phyloP scores from a whole-genome alignment of 2,329 filamentous ascomycete genomes.

The Amauroascus niger region DNA sequence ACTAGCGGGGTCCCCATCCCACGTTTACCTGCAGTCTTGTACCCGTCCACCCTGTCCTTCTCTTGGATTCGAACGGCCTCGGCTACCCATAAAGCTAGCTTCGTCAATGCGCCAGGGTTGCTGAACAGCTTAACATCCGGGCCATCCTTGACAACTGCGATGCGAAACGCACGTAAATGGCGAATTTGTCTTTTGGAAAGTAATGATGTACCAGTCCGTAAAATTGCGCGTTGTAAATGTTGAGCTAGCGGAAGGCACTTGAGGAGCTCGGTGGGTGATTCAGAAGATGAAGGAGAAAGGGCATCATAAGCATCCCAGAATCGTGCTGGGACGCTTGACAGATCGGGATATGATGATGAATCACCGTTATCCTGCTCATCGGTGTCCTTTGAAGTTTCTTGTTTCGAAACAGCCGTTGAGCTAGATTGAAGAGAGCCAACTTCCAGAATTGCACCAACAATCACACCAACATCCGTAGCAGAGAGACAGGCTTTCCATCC shows the following conservation, averaged over 20 bases:
- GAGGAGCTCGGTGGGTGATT: constrained; percentile 48
- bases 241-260: constrained; percentile 74
- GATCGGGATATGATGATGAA: constrained; percentile 21
- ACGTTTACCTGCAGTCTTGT: constrained; percentile 37
- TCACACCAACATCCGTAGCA: constrained; percentile 86
- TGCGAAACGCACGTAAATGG: constrained; percentile 82
- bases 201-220: constrained; percentile 80
- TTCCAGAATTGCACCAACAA: constrained; percentile 84
- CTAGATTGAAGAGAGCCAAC: constrained; percentile 50
- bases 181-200: constrained; percentile 92
- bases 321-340: constrained; percentile 34
- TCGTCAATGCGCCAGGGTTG: constrained; percentile 84
- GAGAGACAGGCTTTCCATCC: constrained; percentile 92
- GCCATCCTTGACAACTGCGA: constrained; percentile 91
- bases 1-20: constrained; percentile 67
- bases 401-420: constrained; percentile 20
- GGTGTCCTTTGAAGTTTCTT: constrained; percentile 5
- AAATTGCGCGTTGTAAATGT: constrained; percentile 81
- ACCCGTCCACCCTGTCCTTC: constrained; percentile 63
- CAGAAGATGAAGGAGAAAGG: constrained; percentile 36
- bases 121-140: constrained; percentile 86
- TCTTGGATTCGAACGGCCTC: constrained; percentile 89
- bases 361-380: constrained; percentile 19
- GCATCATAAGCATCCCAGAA: constrained; percentile 54
- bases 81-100: constrained; percentile 86